Evolutionary conservation across 768 basidiomycete genomes (phyloP).

Genomic region (Suillus occidentalis): DNA sequence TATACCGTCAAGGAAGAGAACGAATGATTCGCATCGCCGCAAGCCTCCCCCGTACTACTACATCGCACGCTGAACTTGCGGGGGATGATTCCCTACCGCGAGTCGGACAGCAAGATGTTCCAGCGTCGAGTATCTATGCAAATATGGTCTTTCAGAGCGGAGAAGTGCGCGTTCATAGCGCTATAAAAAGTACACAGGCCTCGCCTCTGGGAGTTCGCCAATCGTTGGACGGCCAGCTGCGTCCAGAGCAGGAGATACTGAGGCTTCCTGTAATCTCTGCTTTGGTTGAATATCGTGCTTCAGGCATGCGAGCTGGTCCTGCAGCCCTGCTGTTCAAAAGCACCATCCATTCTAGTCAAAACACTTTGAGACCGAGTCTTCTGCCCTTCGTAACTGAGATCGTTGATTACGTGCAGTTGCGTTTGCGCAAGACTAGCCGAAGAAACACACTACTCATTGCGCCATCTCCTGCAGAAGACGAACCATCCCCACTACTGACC

Average conservation of each 20-base stretch:
- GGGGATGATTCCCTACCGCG: slow-evolving; percentile 18
- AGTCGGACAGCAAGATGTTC: slow-evolving; percentile 27
- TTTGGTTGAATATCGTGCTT: slow-evolving; percentile 79
- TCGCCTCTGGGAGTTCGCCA: slow-evolving; percentile 39
- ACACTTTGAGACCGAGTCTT: slow-evolving; percentile 77
- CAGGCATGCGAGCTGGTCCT: slow-evolving; percentile 46
- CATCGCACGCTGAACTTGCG: slow-evolving; percentile 9
- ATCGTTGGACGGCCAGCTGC: slow-evolving; percentile 23
- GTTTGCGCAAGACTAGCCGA: slow-evolving; percentile 56
- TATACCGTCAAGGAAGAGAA: slow-evolving; percentile 80
- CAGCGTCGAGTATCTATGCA: slow-evolving; percentile 60
- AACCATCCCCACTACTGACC: slow-evolving; percentile 18
- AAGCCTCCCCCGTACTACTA: slow-evolving; percentile 44
- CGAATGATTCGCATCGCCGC: slow-evolving; percentile 67
- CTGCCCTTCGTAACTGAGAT: slow-evolving; percentile 85
- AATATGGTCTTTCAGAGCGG: slow-evolving; percentile 84
- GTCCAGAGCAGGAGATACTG: slow-evolving; percentile 55
- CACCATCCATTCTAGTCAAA: slow-evolving; percentile 88
- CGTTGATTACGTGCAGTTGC: slow-evolving; percentile 64
- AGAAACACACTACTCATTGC: slow-evolving; percentile 17
- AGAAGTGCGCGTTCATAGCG: slow-evolving; percentile 71
- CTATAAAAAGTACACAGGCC: slow-evolving; percentile 40
- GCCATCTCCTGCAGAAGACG: slow-evolving; percentile 14
- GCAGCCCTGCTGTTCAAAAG: slow-evolving; percentile 78
- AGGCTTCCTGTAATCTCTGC: slow-evolving; percentile 76